These are phyloP conservation scores for Peronospora farinosa DNA, from an alignment of 352 stramenopile species.

Conservation along the genomic window DNA sequence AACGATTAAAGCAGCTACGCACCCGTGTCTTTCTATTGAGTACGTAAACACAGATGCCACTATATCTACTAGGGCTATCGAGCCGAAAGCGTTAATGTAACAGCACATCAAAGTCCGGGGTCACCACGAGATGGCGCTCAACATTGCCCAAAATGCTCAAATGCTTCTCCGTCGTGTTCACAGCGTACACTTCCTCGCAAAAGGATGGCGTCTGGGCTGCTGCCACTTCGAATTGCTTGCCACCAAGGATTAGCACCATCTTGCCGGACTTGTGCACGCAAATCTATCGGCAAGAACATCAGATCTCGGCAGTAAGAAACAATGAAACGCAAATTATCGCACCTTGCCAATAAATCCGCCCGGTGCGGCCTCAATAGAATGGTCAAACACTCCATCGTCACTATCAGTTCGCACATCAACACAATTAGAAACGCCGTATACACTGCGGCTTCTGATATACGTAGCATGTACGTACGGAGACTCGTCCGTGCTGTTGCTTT, in stretches of 20 bases:
- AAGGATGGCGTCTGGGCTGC: slow-evolving; percentile 74
- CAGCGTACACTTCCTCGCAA: slow-evolving; percentile 78
- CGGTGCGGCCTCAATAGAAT: slow-evolving; percentile 56
- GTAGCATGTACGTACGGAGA: slow-evolving; percentile 13
- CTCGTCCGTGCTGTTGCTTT: slow-evolving; percentile 21
- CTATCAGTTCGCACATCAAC: slow-evolving; percentile 17
- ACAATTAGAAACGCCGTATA: slow-evolving; percentile 5
- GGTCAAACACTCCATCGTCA: slow-evolving; percentile 59
- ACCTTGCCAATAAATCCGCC: slow-evolving; percentile 83
- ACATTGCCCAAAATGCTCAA: slow-evolving; percentile 69
- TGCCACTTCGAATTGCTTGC: slow-evolving; percentile 83
- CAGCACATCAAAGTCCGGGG: slow-evolving; percentile 79
- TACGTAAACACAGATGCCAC: slow-evolving; percentile 7
- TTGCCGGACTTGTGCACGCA: slow-evolving; percentile 82
- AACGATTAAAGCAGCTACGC: not conserved
- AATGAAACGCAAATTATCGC: not conserved
- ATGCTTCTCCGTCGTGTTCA: slow-evolving; percentile 66
- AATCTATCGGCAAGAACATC: slow-evolving; percentile 32
- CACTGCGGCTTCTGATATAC: not conserved
- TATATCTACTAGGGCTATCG: not conserved
- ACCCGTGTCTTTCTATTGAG: slow-evolving; percentile 14
- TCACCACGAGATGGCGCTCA: slow-evolving; percentile 78
- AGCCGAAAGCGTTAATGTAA: slow-evolving; percentile 38
- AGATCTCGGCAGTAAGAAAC: not conserved
- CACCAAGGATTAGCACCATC: slow-evolving; percentile 77